phyloP scores from a whole-genome alignment of 2,329 filamentous ascomycete species.

The Rutstroemia sydowiana region DNA sequence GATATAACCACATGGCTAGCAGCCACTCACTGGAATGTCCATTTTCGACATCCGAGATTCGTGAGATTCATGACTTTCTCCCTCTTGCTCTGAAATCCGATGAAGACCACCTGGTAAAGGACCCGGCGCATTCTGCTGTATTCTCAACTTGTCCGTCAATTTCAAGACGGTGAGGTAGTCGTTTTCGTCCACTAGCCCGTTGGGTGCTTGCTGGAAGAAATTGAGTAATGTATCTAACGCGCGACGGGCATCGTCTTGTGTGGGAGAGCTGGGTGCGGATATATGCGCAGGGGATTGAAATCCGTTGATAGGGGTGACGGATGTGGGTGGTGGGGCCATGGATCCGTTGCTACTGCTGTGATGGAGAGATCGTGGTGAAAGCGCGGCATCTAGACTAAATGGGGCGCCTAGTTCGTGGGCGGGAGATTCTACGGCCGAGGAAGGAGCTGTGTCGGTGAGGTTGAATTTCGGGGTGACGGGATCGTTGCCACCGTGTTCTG shows the following conservation, averaged over 20 bases:
- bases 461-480: conserved; percentile 46
- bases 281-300: conserved; percentile 41
- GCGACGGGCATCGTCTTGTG: conserved; percentile 76
- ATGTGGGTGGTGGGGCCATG: conserved; percentile 35
- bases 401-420: conserved; percentile 37
- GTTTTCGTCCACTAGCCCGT: conserved; percentile 63
- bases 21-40: conserved; percentile 30
- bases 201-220: conserved; percentile 65
- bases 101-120: conserved; percentile 35
- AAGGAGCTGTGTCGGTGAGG: conserved; percentile 31
- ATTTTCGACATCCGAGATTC: conserved; percentile 20
- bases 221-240: conserved; percentile 75
- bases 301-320: conserved; percentile 30
- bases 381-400: conserved; percentile 30
- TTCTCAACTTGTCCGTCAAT: conserved; percentile 76
- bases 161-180: conserved; percentile 74
- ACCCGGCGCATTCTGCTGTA: conserved; percentile 40
- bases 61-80: conserved; percentile 16
- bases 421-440: conserved; percentile 43
- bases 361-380: conserved; percentile 40
- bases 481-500: conserved; percentile 43
- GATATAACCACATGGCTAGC: conserved; percentile 12
- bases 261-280: conserved; percentile 56
- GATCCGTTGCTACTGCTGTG: conserved; percentile 46
- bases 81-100: conserved; percentile 30